phyloP scores from a whole-genome alignment of 1,139 yeast genomes.

The Hanseniaspora uvarum region DNA sequence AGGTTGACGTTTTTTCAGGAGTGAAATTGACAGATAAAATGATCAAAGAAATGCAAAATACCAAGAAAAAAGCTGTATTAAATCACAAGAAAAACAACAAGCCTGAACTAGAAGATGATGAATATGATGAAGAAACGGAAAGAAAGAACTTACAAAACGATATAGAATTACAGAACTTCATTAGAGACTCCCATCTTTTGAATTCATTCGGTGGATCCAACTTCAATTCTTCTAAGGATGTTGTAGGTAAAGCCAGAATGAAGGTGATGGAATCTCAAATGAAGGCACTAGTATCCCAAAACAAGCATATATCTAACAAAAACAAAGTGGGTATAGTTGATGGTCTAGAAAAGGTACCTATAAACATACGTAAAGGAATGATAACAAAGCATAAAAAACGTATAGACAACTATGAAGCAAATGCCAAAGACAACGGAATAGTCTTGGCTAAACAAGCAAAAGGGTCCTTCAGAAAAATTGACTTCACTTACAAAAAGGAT shows the following conservation, averaged over 20 bases:
- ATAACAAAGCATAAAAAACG: constrained; percentile 45
- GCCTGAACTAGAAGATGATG: constrained; percentile 24
- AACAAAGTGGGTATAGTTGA: constrained; percentile 35
- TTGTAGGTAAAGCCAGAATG: constrained; percentile 70
- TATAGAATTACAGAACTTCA: constrained; percentile 66
- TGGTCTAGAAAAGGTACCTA: constrained; percentile 70
- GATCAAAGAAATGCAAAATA: constrained; percentile 34
- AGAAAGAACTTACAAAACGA: constrained; percentile 61
- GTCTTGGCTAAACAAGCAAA: constrained; percentile 53
- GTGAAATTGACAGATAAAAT: constrained; percentile 26
- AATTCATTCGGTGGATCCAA: constrained; percentile 36
- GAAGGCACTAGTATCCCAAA: constrained; percentile 33
- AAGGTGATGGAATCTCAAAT: constrained; percentile 57
- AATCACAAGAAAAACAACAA: not conserved
- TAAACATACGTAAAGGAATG: constrained; percentile 80
- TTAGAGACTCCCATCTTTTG: constrained; percentile 77
- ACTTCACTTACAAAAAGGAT: constrained; percentile 37
- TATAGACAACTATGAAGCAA: constrained; percentile 51
- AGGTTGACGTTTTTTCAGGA: constrained; percentile 19
- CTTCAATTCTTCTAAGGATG: constrained; percentile 35
- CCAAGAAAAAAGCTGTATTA: not conserved
- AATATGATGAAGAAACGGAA: constrained; percentile 31
- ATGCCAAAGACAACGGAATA: constrained; percentile 83
- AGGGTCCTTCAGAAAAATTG: constrained; percentile 54
- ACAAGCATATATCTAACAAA: constrained; percentile 15